These are phyloP conservation scores for Serendipita sp. DNA, from an alignment of 768 basidiomycete species.

Conservation along the genomic window DNA sequence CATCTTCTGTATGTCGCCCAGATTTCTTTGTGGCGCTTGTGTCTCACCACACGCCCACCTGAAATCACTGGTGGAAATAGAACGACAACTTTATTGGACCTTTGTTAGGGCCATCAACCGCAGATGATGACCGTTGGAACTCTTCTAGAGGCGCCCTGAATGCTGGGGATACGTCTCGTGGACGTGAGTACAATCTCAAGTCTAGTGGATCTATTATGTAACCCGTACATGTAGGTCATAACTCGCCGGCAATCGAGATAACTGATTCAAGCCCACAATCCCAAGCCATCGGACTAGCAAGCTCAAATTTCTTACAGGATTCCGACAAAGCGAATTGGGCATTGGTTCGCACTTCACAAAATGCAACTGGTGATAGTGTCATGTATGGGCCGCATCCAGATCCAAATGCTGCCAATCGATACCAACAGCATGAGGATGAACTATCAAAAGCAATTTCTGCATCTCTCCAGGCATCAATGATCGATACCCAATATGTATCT, in stretches of 20 bases:
- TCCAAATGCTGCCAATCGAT: not conserved
- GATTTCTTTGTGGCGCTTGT: no score
- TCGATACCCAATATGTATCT: not conserved
- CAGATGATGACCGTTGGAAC: not conserved
- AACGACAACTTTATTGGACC: not conserved
- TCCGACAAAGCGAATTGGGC: not conserved
- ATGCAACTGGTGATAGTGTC: not conserved
- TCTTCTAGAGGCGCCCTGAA: not conserved
- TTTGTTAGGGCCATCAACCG: not conserved
- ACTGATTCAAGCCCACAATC: not conserved
- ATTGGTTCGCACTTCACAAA: not conserved
- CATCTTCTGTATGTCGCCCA: no score
- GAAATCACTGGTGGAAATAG: not conserved
- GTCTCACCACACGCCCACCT: no score
- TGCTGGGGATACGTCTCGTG: not conserved
- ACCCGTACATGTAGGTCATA: not conserved
- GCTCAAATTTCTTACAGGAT: not conserved
- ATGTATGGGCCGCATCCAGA: not conserved
- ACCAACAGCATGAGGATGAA: not conserved
- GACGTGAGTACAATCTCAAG: not conserved
- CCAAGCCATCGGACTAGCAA: not conserved
- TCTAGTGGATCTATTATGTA: not conserved
- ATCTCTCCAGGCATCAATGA: not conserved
- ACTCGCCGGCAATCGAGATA: not conserved
- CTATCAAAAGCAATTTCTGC: constrained; percentile 1